Evolutionary conservation across 2,329 filamentous ascomycete genomes (phyloP).

Genomic region (Fusarium pininemorale): DNA sequence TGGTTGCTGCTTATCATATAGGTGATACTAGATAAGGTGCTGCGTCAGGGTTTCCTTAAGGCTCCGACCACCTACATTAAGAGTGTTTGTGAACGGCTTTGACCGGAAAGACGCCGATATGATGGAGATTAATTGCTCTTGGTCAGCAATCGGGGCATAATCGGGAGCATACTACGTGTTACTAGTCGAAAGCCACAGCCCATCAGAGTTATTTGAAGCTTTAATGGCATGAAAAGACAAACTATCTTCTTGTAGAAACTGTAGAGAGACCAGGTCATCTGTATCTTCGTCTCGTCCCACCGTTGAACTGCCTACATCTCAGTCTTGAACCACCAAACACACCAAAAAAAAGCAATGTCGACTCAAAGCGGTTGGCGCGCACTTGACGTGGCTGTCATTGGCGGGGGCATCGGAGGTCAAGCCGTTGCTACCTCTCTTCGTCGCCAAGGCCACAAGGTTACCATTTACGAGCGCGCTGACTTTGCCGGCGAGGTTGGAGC

Average conservation of each 20-base stretch:
- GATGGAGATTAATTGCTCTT: not conserved
- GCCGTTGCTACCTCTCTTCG: not conserved
- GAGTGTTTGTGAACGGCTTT: not conserved
- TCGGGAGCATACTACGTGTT: not conserved
- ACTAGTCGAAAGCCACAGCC: too few species aligned
- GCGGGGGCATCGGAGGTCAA: not conserved
- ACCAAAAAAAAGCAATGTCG: not conserved
- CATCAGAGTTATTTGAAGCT: not conserved
- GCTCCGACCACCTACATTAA: not conserved
- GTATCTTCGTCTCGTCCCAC: too few species aligned
- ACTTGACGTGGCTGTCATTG: not conserved
- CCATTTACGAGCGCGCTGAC: not conserved
- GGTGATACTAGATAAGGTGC: not conserved
- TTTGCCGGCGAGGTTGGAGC: not conserved
- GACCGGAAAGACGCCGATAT: not conserved
- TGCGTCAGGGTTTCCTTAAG: not conserved
- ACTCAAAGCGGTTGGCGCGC: not conserved
- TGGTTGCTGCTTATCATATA: not conserved
- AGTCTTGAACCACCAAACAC: not conserved
- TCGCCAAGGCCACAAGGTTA: not conserved
- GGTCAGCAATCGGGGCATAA: not conserved
- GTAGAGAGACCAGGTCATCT: fast-evolving
- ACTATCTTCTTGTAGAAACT: not conserved
- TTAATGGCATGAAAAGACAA: too few species aligned
- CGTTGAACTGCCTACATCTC: too few species aligned